Percentiles rank a stretch among this genome's conserved stretches.
Conservation (phyloP, 2,329 filamentous ascomycete species). For the Penicillium nordicum region DNA sequence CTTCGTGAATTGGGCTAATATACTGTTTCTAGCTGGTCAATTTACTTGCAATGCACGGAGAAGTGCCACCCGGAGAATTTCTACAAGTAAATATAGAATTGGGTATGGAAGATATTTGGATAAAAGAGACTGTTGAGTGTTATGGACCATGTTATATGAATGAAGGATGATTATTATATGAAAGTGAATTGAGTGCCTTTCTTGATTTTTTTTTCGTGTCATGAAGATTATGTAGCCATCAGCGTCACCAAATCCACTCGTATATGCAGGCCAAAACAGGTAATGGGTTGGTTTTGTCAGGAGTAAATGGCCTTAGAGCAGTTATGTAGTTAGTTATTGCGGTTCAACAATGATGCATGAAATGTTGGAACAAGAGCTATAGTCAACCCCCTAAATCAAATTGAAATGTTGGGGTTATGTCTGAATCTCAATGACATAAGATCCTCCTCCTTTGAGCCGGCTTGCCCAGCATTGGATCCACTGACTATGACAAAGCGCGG, state of each 20-base stretch:
- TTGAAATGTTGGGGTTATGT: neutral
- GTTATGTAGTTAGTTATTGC: neutral
- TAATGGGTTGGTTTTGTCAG: neutral
- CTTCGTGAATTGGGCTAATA: neutral
- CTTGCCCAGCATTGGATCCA: neutral
- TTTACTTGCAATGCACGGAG: constrained; percentile 18
- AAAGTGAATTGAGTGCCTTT: neutral
- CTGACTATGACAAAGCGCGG: neutral
- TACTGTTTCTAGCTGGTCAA: constrained; percentile 12
- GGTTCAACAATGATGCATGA: neutral
- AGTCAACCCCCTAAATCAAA: neutral
- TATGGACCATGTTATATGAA: constrained; percentile 2
- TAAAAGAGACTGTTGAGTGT: neutral
- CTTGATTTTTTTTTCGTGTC: neutral
- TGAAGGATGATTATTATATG: neutral
- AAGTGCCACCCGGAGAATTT: constrained; percentile 18
- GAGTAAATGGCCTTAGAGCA: neutral
- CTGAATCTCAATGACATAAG: neutral
- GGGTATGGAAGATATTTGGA: neutral
- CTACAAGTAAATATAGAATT: neutral
- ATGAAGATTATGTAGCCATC: neutral
- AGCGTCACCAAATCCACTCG: too few species aligned
- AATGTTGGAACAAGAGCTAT: neutral
- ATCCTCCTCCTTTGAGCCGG: neutral
- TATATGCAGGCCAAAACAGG: too few species aligned